These are phyloP conservation scores for Sporothrix euskadiensis DNA, from an alignment of 2,329 filamentous ascomycete genomes.

Conservation along the genomic window DNA sequence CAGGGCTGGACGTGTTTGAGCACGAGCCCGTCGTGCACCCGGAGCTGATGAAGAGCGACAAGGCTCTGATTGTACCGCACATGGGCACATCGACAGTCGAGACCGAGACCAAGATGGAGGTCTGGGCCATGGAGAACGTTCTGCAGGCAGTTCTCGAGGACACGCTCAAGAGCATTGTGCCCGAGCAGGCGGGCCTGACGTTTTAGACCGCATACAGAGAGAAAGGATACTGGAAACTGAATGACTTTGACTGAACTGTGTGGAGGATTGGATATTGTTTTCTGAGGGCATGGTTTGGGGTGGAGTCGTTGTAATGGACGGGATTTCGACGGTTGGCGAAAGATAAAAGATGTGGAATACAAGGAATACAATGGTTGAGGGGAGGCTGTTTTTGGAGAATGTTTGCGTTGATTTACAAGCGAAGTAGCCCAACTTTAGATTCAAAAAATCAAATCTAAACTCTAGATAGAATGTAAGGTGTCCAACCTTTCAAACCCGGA, in stretches of 20 bases:
- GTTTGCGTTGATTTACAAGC: no score
- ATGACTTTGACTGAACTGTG: background rate
- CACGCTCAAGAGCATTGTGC: constrained; percentile 30
- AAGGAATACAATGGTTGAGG: no score
- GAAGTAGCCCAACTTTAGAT: no score
- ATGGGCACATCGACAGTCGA: constrained; percentile 82
- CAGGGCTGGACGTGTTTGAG: constrained; percentile 55
- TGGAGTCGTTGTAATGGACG: no score
- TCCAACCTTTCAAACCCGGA: no score
- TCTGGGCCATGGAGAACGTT: constrained; percentile 31
- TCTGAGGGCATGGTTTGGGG: no score
- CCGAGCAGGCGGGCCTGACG: constrained; percentile 29
- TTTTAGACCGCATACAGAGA: background rate
- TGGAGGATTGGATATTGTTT: background rate
- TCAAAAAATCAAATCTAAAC: no score
- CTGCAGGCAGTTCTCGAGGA: constrained; percentile 34
- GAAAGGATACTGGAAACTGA: background rate
- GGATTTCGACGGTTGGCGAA: no score
- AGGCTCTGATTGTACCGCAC: constrained; percentile 76
- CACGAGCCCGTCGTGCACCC: constrained; percentile 66
- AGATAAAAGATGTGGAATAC: no score
- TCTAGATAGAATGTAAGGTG: background rate
- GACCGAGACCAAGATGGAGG: constrained; percentile 43
- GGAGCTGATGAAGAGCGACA: constrained; percentile 67
- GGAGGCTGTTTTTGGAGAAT: no score